Evolutionary conservation across 2,329 filamentous ascomycete species (phyloP), one percentile per base, ranked within the genome.

Genomic region (Monilinia fructigena): DNA sequence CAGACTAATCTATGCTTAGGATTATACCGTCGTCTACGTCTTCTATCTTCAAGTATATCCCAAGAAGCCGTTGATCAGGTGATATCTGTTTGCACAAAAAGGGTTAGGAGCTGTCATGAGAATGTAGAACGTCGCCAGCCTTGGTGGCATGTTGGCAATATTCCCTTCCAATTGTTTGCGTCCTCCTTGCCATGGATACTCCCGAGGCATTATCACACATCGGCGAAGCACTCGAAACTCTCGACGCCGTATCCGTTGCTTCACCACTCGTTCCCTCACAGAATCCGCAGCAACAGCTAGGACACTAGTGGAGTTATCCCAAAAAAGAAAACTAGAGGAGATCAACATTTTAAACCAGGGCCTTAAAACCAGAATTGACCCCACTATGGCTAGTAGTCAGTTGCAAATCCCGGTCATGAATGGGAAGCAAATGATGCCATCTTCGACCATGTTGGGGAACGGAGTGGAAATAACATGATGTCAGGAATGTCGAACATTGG

Each of bases 101-200:
- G 70, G 69, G 38, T 55, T 72, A 14, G 67, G 70, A 50, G 70
- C 56, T 11, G 68, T 66, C 0, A 69, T 55, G 28, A 69, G 63
- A 40, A 67, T 74, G 56, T 50, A 10, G 67, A 16, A 4, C 55
- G 62, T 62, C 48, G 55, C 2, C 66, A 71, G 10, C 68, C 68
- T 12, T 74, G 71, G 72, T 74, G 71, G 71, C 70, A 70, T 59
- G 53, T 72, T 7, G 66, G 71, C 12, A 61, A 68, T 16, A 67
- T 66, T 1, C 70, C 71, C 7, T 72, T 72, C 35, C 71, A 72
- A 31, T 66, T 35, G 58, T 72, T 11, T 72, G 70, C 35, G 66
- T 74, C 12, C 67, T 74, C 4, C 63, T 73, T 1, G 67, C 67
- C 23, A 63, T 73, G 16, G 66, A 58, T 16, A 72, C 70, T 3